phyloP scores from a whole-genome alignment of 768 basidiomycete genomes.

The Dendrothele bispora region DNA sequence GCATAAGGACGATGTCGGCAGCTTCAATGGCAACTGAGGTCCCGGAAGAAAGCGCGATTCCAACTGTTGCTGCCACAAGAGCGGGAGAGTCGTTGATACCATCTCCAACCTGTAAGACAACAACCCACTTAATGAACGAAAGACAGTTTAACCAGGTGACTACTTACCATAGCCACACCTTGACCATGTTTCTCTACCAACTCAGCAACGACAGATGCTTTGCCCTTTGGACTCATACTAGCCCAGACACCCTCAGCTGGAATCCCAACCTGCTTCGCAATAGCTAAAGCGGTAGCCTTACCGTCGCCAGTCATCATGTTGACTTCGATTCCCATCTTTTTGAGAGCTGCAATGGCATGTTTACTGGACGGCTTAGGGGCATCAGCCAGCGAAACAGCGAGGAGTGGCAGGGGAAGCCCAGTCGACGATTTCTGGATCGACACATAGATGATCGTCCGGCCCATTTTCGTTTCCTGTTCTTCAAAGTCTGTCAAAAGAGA shows the following conservation, averaged over 20 bases:
- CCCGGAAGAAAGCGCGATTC: constrained; percentile 94
- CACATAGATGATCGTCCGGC: constrained; percentile 86
- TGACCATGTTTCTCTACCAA: constrained; percentile 69
- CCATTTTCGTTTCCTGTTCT: constrained; percentile 63
- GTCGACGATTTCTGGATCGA: constrained; percentile 52
- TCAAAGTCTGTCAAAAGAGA: constrained; percentile 64
- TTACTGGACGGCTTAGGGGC: constrained; percentile 82
- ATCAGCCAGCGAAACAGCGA: constrained; percentile 87
- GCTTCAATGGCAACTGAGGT: constrained; percentile 98
- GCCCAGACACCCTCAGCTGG: constrained; percentile 82
- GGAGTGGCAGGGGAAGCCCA: constrained; percentile 54
- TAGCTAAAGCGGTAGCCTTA: constrained; percentile 78
- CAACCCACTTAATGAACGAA: too few species aligned
- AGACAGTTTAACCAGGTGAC: neutral
- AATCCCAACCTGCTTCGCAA: constrained; percentile 92
- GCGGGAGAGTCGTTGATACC: constrained; percentile 99
- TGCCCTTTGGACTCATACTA: constrained; percentile 93
- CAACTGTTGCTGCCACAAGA: constrained; percentile 92
- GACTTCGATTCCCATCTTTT: constrained; percentile 89
- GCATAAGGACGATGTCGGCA: constrained; percentile 97
- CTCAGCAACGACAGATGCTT: constrained; percentile 82
- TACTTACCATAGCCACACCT: constrained; percentile 87
- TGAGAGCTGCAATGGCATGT: constrained; percentile 78
- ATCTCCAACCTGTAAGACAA: constrained; percentile 79
- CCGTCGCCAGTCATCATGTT: constrained; percentile 95